These are phyloP conservation scores for Fusarium duplospermum DNA, from an alignment of 2,329 filamentous ascomycete genomes.

Conservation along the genomic window DNA sequence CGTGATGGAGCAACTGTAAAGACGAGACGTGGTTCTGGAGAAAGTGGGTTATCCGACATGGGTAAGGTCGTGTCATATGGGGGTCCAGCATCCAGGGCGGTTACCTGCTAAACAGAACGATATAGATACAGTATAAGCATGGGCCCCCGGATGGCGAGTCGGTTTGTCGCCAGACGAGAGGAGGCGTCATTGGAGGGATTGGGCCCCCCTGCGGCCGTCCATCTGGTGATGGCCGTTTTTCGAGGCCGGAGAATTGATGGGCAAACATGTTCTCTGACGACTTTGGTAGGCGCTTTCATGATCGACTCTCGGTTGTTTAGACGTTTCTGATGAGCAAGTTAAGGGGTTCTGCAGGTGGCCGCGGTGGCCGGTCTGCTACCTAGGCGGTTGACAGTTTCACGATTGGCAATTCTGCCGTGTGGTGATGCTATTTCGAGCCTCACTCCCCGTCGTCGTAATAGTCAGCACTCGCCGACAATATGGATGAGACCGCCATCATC, in stretches of 20 bases:
- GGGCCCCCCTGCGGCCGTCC: constrained; percentile 5
- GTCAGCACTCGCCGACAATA: constrained; percentile 30
- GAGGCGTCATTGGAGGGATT: constrained; percentile 29
- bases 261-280: constrained; percentile 15
- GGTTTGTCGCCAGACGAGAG: constrained; percentile 21
- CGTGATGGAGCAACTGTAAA: constrained; percentile 27
- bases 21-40: constrained; percentile 29
- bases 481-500: constrained; percentile 31
- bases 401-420: neutral
- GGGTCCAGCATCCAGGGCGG: constrained; percentile 21
- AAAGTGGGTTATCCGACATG: constrained; percentile 23
- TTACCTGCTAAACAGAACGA: constrained; percentile 16
- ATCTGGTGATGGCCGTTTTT: constrained; percentile 22
- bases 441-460: neutral
- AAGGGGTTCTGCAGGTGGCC: neutral
- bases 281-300: constrained; percentile 7
- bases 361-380: neutral
- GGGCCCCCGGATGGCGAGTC: constrained; percentile 12
- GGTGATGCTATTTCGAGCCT: constrained; percentile 29
- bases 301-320: constrained; percentile 10
- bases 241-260: constrained; percentile 23
- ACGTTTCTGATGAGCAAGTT: constrained; percentile 2
- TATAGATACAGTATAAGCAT: constrained; percentile 19
- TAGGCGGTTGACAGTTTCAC: neutral
- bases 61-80: constrained; percentile 27